Evolutionary conservation across 2,329 filamentous ascomycete genomes (phyloP), one percentile per base, ranked within the genome.

Genomic region (Penicillium sp.): DNA sequence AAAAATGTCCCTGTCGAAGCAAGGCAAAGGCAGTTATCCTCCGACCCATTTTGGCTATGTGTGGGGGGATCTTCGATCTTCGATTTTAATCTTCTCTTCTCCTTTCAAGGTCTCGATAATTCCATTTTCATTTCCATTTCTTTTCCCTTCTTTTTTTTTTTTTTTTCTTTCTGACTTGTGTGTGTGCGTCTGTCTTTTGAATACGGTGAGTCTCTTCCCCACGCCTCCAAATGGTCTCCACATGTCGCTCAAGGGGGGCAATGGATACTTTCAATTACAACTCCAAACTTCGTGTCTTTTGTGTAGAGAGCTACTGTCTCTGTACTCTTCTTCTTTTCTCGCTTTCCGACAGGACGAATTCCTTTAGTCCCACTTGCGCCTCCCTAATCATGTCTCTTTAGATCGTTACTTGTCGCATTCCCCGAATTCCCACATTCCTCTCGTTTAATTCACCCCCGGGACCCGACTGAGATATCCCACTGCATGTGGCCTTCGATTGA

Each of bases 141-240:
- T 29, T 14, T 34, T 39, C n/a, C n/a, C n/a, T n/a, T n/a, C 14
- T 35, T 50, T 50, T 45, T 9, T 29, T 14, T 34, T 39, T 53
- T 45, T 14, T 42, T 35, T 43, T 40, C 39, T 47, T 52, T 42
- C 14, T 2, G 2, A n/a, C 9, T 24, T 46, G 43, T 34, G 29
- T 45, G 29, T 3, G 14, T 37, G n/a, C n/a, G n/a, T n/a, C n/a
- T 54, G 52, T 43, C 43, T 43, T 53, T 50, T 40, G 46, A 52
- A 52, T 43, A 59, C 50, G 37, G 64, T 66, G 53, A 66, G 61
- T 61, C n/a, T 46, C 48, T 68, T 66, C 64, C 67, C 69, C 67
- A 68, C 68, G 63, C 61, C 68, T 69, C 58, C 62, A 66, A 66
- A 52, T 57, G 55, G 64, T 65, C 69, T 70, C 69, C 69, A 71